Evolutionary conservation across 495 filamentous ascomycete species (phyloP).

Genomic region (Tuber microsphaerosporum): DNA sequence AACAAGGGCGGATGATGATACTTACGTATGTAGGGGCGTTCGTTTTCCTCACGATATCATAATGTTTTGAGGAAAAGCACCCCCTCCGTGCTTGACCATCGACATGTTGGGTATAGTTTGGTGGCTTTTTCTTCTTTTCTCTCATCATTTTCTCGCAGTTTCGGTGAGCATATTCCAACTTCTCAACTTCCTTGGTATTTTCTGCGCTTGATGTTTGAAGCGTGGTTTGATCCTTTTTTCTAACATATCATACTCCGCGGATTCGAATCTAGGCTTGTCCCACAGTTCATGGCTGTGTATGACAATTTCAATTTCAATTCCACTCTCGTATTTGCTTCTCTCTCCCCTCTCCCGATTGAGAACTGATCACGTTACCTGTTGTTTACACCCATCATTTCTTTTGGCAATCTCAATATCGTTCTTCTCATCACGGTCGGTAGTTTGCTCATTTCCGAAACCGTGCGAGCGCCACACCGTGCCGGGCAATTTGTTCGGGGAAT

Average conservation of each 20-base stretch:
- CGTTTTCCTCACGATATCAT: background rate
- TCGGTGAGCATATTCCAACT: background rate
- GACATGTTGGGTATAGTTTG: background rate
- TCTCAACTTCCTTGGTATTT: slow-evolving; percentile 1
- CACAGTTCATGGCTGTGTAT: background rate
- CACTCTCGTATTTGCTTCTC: slow-evolving; percentile 2
- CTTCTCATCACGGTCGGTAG: background rate
- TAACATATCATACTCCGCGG: background rate
- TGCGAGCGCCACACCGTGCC: background rate
- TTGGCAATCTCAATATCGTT: background rate
- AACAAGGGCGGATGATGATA: background rate
- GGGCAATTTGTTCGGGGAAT: slow-evolving; percentile 3
- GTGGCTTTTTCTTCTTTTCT: background rate
- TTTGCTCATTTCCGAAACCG: slow-evolving; percentile 1
- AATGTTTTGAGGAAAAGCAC: background rate
- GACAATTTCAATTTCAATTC: background rate
- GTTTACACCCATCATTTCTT: slow-evolving; percentile 1
- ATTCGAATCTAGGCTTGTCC: background rate
- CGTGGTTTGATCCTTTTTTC: slow-evolving; percentile 3
- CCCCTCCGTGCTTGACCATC: background rate
- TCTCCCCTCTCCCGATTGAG: background rate
- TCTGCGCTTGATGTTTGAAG: slow-evolving; percentile 1
- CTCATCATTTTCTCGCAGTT: background rate
- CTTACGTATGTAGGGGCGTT: background rate
- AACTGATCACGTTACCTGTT: background rate